A percentile compares a stretch with the other conserved stretches of the same genome.
Evolutionary conservation across 2,329 filamentous ascomycete species (phyloP).

Genomic region (Pseudomassariella vexata): DNA sequence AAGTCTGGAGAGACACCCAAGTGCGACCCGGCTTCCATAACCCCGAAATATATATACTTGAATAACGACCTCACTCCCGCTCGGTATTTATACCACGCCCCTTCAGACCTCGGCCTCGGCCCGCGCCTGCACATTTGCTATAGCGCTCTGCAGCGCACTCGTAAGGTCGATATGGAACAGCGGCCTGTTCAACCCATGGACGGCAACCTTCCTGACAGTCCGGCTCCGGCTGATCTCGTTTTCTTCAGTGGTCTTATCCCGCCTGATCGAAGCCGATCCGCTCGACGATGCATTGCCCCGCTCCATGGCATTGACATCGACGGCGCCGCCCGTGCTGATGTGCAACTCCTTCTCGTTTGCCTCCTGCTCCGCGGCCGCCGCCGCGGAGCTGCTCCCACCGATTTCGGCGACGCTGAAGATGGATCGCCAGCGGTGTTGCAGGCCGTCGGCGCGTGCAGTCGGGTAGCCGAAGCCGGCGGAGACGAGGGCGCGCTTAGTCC

Average conservation of each 20-base stretch:
- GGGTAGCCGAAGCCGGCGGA: constrained; percentile 87
- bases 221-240: constrained; percentile 33
- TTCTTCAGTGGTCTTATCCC: constrained; percentile 12
- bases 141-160: constrained; percentile 79
- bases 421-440: constrained; percentile 76
- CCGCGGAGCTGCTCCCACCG: constrained; percentile 64
- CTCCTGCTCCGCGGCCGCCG: constrained; percentile 59
- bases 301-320: constrained; percentile 19
- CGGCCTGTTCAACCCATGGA: constrained; percentile 83
- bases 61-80: too few relatives aligned
- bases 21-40: too few relatives aligned
- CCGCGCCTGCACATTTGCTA: constrained; percentile 67
- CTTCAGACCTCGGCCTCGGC: too few relatives aligned
- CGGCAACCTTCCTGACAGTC: constrained; percentile 58
- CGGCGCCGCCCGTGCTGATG: constrained; percentile 9
- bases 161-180: constrained; percentile 93
- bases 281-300: constrained; percentile 15
- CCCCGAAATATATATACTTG: too few relatives aligned
- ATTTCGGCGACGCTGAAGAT: constrained; percentile 92
- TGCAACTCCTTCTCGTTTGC: constrained; percentile 47
- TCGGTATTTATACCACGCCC: too few relatives aligned
- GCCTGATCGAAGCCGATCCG: constrained; percentile 14
- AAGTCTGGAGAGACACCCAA: too few relatives aligned
- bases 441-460: constrained; percentile 42
- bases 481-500: constrained; percentile 87